Evolutionary conservation across 345 rosid species (phyloP).

Genomic region (Nephelium lappaceum): DNA sequence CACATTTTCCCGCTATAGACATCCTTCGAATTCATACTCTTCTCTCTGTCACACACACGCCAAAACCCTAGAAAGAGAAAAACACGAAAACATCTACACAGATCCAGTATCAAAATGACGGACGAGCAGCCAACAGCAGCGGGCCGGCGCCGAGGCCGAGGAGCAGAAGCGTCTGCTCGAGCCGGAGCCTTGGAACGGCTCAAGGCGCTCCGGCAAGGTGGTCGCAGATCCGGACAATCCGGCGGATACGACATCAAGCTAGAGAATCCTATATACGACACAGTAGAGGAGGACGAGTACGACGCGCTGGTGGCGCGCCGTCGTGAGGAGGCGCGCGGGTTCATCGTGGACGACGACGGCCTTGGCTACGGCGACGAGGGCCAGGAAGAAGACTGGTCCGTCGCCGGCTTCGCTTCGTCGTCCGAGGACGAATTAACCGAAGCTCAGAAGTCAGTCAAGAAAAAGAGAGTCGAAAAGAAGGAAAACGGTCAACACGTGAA

Average conservation of each 20-base stretch:
- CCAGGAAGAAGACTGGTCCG: slow-evolving; percentile 92
- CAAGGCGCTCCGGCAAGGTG: slow-evolving; percentile 71
- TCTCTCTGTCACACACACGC: not conserved
- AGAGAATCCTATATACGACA: slow-evolving; percentile 77
- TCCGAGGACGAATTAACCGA: slow-evolving; percentile 63
- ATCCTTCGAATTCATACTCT: not conserved
- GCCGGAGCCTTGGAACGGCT: slow-evolving; percentile 70
- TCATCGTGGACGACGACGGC: slow-evolving; percentile 78
- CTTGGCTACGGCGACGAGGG: slow-evolving; percentile 87
- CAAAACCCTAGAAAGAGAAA: slow-evolving; percentile 12
- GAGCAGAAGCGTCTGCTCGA: slow-evolving; percentile 55
- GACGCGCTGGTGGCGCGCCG: slow-evolving; percentile 73
- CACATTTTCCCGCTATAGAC: slow-evolving; percentile 35
- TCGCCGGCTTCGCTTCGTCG: slow-evolving; percentile 51
- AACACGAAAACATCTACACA: not conserved
- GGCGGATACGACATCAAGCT: slow-evolving; percentile 64
- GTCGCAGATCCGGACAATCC: slow-evolving; percentile 59
- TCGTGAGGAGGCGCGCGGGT: slow-evolving; percentile 71
- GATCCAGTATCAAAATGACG: not conserved
- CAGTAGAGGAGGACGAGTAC: slow-evolving; percentile 77
- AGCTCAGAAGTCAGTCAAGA: slow-evolving; percentile 46
- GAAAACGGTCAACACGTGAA: slow-evolving; percentile 41
- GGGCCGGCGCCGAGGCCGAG: slow-evolving; percentile 57
- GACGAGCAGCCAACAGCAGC: slow-evolving; percentile 48
- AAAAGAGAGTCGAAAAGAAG: slow-evolving; percentile 53